These are phyloP conservation scores for Stagonosporopsis chrysanthemi DNA, from an alignment of 2,329 filamentous ascomycete genomes.

Conservation along the genomic window DNA sequence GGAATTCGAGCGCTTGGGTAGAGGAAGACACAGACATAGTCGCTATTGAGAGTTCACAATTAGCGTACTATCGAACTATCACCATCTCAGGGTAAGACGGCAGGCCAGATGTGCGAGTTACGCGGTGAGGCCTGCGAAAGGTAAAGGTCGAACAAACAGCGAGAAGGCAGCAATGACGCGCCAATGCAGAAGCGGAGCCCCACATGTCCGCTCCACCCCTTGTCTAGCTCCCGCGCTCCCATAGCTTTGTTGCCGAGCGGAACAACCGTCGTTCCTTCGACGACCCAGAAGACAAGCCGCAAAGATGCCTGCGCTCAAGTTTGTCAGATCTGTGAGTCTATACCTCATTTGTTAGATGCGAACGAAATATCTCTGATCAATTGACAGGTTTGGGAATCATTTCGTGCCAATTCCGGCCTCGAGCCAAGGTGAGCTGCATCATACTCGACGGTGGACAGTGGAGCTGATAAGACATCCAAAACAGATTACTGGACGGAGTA, in stretches of 20 bases:
- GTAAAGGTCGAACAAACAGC: conserved; percentile 14
- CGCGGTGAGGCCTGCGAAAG: conserved; percentile 22
- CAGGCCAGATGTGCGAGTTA: conserved; percentile 25
- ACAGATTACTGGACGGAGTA: conserved; percentile 54
- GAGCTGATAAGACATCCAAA: background rate
- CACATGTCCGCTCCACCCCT: conserved; percentile 29
- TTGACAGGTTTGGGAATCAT: conserved; percentile 80
- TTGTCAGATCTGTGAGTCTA: conserved; percentile 68
- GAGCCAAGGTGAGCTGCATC: conserved; percentile 74
- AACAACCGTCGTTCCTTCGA: conserved; percentile 33
- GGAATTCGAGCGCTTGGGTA: conserved; percentile 79
- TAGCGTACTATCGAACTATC: conserved; percentile 41
- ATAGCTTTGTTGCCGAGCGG: conserved; percentile 29
- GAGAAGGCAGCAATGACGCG: conserved; percentile 24
- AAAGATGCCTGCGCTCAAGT: conserved; percentile 60
- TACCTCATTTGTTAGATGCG: background rate
- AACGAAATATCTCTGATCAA: conserved; percentile 24
- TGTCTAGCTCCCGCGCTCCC: conserved; percentile 25
- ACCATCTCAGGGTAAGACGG: conserved; percentile 31
- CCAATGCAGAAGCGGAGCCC: conserved; percentile 29
- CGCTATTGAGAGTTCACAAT: conserved; percentile 42
- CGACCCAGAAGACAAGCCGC: background rate
- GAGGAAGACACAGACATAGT: conserved; percentile 63
- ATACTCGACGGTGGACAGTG: background rate
- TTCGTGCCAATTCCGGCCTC: conserved; percentile 83